Evolutionary conservation across 345 rosid genomes (phyloP).

Genomic region (Lepidium aucheri): DNA sequence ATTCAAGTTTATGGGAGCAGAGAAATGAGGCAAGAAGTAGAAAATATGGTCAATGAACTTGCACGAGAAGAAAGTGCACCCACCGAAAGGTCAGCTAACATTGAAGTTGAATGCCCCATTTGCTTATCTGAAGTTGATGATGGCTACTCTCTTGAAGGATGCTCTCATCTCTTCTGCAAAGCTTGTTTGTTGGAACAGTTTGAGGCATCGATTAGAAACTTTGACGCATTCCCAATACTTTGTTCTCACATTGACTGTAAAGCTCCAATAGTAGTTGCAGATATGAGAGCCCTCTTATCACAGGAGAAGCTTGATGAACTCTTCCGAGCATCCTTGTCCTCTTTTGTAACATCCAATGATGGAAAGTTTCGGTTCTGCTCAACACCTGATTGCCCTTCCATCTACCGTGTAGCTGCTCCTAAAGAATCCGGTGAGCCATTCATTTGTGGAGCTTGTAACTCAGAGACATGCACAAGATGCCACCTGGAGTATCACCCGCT

Average conservation of each 20-base stretch:
- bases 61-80: conserved; percentile 25
- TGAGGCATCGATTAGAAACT: conserved; percentile 57
- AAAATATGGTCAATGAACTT: conserved; percentile 48
- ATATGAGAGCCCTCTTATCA: conserved; percentile 52
- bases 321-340: conserved; percentile 61
- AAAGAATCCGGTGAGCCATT: conserved; percentile 38
- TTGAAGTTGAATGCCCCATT: conserved; percentile 53
- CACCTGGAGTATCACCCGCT: conserved; percentile 73
- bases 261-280: conserved; percentile 43
- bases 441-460: conserved; percentile 64
- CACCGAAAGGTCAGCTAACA: conserved; percentile 14
- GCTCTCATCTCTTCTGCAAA: conserved; percentile 62
- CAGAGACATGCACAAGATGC: conserved; percentile 65
- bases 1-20: conserved; percentile 53
- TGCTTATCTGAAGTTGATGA: conserved; percentile 84
- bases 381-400: conserved; percentile 79
- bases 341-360: conserved; percentile 54
- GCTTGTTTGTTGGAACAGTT: conserved; percentile 72
- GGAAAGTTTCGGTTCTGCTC: conserved; percentile 71
- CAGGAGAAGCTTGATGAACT: conserved; percentile 72
- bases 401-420: conserved; percentile 48
- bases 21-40: conserved; percentile 53
- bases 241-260: conserved; percentile 49
- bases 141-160: conserved; percentile 66
- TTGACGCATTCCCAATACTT: conserved; percentile 57